Evolutionary conservation across 78 protist species (phyloP).

Genomic region (Cavenderia fasciculata): DNA sequence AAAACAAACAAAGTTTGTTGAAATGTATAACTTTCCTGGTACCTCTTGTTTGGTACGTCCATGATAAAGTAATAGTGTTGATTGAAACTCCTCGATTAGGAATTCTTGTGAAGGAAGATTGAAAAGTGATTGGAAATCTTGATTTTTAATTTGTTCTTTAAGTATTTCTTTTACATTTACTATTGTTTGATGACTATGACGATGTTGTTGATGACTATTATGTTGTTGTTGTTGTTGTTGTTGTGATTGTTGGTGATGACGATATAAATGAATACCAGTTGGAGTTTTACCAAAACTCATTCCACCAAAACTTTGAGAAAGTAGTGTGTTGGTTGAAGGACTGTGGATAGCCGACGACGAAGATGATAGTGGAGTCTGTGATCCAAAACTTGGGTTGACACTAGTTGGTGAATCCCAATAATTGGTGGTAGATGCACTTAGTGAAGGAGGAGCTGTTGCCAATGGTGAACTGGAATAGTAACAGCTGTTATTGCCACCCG

Average conservation of each 20-base stretch:
- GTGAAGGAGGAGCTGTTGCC: not conserved
- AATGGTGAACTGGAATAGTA: not conserved
- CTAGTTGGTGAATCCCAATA: too few relatives aligned
- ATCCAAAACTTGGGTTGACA: too few relatives aligned
- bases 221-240: not conserved
- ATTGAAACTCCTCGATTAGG: slow-evolving; percentile 47
- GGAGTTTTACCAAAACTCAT: not conserved
- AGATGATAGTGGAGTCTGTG: too few relatives aligned
- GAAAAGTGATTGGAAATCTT: slow-evolving; percentile 45
- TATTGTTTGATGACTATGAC: not conserved
- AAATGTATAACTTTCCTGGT: slow-evolving; percentile 35
- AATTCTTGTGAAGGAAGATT: slow-evolving; percentile 28
- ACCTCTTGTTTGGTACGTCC: slow-evolving; percentile 1
- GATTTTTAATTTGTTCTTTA: slow-evolving; percentile 38
- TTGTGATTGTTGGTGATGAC: not conserved
- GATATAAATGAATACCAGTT: not conserved
- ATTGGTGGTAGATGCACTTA: too few relatives aligned
- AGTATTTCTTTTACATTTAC: slow-evolving; percentile 29
- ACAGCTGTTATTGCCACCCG: not conserved
- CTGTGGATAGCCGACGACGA: too few relatives aligned
- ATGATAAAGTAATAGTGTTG: not conserved
- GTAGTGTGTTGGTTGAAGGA: too few relatives aligned
- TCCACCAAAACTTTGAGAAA: too few relatives aligned
- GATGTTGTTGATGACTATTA: not conserved
- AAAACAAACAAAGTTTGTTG: slow-evolving; percentile 50